Evolutionary conservation across 164 flowering plant genomes (phyloP), one percentile per base, ranked within the genome.

Genomic region (Sedum album): DNA sequence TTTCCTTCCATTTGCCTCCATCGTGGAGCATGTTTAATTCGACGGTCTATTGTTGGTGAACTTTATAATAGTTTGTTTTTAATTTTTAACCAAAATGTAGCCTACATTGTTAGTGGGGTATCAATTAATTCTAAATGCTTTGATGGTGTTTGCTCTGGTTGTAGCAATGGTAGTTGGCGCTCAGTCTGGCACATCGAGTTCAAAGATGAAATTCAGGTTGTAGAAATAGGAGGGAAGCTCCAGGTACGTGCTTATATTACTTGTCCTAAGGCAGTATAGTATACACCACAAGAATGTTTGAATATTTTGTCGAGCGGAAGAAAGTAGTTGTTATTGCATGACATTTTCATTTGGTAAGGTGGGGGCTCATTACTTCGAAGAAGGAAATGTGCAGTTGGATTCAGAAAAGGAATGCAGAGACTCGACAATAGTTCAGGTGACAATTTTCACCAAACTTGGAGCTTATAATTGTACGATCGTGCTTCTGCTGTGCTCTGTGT

Each of bases 311-410:
- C 13, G 0, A 11, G 38, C 7, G 3, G 38, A 35, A 7, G 30
- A 20, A 30, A 25, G 67, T 6, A n/a, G 67, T 35, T 15, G 10
- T 35, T 38, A 65, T 23, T n/a, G 26, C 9, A 4, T 14, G 6
- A 18, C 2, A 4, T 67, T 61, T 49, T 53, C 36, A 28, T 75
- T 72, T 23, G 55, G 81, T 78, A 78, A 94, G 99, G 99, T 94
- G 60, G 96, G 82, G 46, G 97, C 96, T 46, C 99, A 91, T 75
- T 94, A 91, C 73, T 94, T 94, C 82, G 99, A 94, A 76, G 99
- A 91, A 78, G 97, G 97, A 70, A 94, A 94, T 82, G 97, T 94
- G 69, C 97, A 94, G 80, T 74, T 94, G 71, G 96, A 91, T 80
- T 86, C 96, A 64, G 81, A 86, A 57, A 85, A 90, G 73, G 96